Evolutionary conservation across 345 rosid species (phyloP).

Genomic region (Mangifera indica): DNA sequence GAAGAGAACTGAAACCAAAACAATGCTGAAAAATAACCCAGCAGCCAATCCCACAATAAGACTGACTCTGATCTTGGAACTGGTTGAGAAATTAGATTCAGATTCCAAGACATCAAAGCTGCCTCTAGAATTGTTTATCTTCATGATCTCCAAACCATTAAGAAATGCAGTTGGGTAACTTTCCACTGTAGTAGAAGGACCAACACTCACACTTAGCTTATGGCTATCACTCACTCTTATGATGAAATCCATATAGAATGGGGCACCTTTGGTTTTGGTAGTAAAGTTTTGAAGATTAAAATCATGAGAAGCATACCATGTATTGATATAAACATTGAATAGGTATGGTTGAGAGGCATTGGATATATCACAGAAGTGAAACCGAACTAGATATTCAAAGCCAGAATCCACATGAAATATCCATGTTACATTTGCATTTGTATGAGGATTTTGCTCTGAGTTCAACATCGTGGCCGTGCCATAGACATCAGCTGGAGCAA

Average conservation of each 20-base stretch:
- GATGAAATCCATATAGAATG: conserved; percentile 61
- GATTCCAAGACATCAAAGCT: conserved; percentile 48
- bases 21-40: conserved; percentile 28
- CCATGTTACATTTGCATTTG: conserved; percentile 68
- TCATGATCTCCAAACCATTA: conserved; percentile 67
- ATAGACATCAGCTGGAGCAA: conserved; percentile 68
- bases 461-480: conserved; percentile 67
- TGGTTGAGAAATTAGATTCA: conserved; percentile 14
- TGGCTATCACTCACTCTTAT: conserved; percentile 26
- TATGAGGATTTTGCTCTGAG: conserved; percentile 23
- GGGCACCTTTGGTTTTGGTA: conserved; percentile 38
- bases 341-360: conserved; percentile 9
- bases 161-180: conserved; percentile 38
- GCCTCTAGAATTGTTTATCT: conserved; percentile 49
- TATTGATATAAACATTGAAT: conserved; percentile 57
- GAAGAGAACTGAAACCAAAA: conserved; percentile 27
- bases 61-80: conserved; percentile 27
- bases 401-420: conserved; percentile 56
- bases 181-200: conserved; percentile 38
- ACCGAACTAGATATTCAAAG: conserved; percentile 67
- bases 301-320: conserved; percentile 38
- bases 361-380: conserved; percentile 72
- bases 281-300: conserved; percentile 49
- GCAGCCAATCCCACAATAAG: conserved; percentile 39
- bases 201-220: conserved; percentile 52